A percentile compares a stretch with the other conserved stretches of the same genome.
phyloP scores from a whole-genome alignment of 805 yeast genomes.

The Pichia deserticola region DNA sequence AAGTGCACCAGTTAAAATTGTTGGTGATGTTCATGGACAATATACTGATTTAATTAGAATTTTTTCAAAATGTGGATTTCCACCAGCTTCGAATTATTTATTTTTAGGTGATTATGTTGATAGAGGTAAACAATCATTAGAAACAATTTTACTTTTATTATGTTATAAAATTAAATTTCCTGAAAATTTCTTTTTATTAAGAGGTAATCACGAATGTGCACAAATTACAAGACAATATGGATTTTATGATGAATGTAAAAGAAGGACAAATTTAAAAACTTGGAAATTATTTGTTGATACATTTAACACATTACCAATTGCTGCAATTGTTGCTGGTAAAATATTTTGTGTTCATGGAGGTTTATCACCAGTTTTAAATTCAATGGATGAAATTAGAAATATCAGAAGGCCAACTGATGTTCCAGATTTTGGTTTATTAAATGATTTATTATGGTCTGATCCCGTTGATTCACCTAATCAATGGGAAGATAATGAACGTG shows the following conservation, averaged over 20 bases:
- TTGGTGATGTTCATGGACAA: slow-evolving; percentile 96
- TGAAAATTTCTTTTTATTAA: slow-evolving; percentile 82
- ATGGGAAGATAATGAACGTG: slow-evolving; percentile 85
- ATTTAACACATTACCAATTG: slow-evolving; percentile 90
- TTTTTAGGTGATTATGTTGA: slow-evolving; percentile 97
- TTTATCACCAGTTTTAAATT: slow-evolving; percentile 62
- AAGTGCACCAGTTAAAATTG: slow-evolving; percentile 79
- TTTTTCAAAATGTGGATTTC: slow-evolving; percentile 94
- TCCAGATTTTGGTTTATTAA: slow-evolving; percentile 73
- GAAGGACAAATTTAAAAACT: slow-evolving; percentile 83
- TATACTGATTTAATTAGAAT: slow-evolving; percentile 84
- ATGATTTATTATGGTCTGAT: slow-evolving; percentile 77
- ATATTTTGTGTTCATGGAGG: slow-evolving; percentile 92
- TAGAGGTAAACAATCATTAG: slow-evolving; percentile 93
- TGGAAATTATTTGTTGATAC: slow-evolving; percentile 95
- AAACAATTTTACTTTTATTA: slow-evolving; percentile 77
- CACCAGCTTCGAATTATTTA: slow-evolving; percentile 86
- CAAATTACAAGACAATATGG: slow-evolving; percentile 96
- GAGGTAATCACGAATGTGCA: slow-evolving; percentile 98
- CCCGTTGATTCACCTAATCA: slow-evolving; percentile 78
- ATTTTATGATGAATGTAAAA: slow-evolving; percentile 94
- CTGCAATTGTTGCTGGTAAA: slow-evolving; percentile 92
- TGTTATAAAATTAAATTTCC: slow-evolving; percentile 96
- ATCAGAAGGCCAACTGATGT: slow-evolving; percentile 81
- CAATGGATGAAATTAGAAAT: slow-evolving; percentile 66